Conservation (phyloP, 2,329 filamentous ascomycete genomes). For the Coleophoma crateriformis region DNA sequence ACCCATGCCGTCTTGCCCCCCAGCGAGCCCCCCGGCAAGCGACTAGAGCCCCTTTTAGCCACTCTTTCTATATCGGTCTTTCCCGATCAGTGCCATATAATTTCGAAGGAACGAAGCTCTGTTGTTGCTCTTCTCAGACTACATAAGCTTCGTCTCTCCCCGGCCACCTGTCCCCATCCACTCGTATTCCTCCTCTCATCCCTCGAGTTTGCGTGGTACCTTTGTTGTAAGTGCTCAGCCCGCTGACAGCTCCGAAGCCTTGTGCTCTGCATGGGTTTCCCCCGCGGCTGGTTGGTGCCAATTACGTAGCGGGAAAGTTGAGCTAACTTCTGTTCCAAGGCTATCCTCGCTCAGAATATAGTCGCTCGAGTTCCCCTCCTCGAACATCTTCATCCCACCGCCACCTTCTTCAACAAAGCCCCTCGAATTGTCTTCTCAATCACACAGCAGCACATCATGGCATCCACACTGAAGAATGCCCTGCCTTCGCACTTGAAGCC, state of each 20-base stretch:
- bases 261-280: background rate
- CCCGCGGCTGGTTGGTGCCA: background rate
- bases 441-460: constrained; percentile 43
- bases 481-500: constrained; percentile 82
- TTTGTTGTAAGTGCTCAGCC: background rate
- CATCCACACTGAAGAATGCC: constrained; percentile 65
- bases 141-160: background rate
- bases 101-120: background rate
- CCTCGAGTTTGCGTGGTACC: background rate
- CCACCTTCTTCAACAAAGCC: background rate
- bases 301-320: too few relatives aligned
- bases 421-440: background rate
- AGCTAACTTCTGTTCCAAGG: too few relatives aligned
- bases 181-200: background rate
- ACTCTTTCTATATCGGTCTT: background rate
- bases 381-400: background rate
- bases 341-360: too few relatives aligned
- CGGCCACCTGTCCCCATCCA: background rate
- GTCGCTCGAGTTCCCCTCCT: background rate
- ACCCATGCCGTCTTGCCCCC: too few relatives aligned
- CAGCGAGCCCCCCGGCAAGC: background rate
- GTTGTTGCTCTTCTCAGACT: background rate
- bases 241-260: background rate
- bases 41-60: background rate
- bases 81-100: background rate